Conservation (phyloP, 2,329 filamentous ascomycete species). For the Pseudocercospora ulei region DNA sequence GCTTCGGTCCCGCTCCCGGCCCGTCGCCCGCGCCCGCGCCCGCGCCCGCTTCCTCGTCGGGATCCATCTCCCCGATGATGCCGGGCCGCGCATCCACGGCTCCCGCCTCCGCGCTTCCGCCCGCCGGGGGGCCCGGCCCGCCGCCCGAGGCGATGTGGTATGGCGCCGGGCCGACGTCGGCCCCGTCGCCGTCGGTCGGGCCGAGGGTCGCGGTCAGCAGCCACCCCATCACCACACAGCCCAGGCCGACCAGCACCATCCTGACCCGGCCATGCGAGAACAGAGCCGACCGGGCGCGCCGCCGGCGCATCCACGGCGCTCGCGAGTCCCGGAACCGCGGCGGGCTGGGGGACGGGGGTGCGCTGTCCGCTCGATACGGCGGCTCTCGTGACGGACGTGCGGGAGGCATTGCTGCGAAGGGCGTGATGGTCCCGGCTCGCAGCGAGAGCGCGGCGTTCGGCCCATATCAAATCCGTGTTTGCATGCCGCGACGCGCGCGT, state of each 20-base stretch:
- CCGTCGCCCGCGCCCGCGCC: slow-evolving; percentile 7
- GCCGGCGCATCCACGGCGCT: slow-evolving; percentile 28
- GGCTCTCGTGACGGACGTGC: slow-evolving; percentile 20
- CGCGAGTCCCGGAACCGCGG: slow-evolving; percentile 25
- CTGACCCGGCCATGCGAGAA: slow-evolving; percentile 24
- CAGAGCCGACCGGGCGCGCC: slow-evolving; percentile 13
- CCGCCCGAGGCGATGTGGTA: slow-evolving; percentile 21
- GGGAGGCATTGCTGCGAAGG: slow-evolving; percentile 20
- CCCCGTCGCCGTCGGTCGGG: slow-evolving; percentile 12
- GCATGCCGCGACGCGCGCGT: slow-evolving; percentile 9
- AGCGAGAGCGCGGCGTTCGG: not conserved
- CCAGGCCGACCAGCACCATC: slow-evolving; percentile 22
- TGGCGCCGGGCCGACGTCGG: slow-evolving; percentile 5
- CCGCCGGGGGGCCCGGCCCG: slow-evolving; percentile 24
- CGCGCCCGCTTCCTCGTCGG: slow-evolving; percentile 14
- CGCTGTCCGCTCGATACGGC: slow-evolving; percentile 23
- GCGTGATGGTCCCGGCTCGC: not conserved
- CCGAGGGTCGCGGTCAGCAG: slow-evolving; percentile 28
- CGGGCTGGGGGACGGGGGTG: slow-evolving; percentile 23
- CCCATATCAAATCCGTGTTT: slow-evolving; percentile 4
- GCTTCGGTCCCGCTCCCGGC: slow-evolving; percentile 9
- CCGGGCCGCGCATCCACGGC: slow-evolving; percentile 13
- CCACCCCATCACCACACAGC: slow-evolving; percentile 30
- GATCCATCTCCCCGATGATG: slow-evolving; percentile 18
- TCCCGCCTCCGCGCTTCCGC: slow-evolving; percentile 16